Evolutionary conservation across 306 rosid genomes (phyloP), one percentile per base, ranked within the genome.

Genomic region (Glycine tomentella): DNA sequence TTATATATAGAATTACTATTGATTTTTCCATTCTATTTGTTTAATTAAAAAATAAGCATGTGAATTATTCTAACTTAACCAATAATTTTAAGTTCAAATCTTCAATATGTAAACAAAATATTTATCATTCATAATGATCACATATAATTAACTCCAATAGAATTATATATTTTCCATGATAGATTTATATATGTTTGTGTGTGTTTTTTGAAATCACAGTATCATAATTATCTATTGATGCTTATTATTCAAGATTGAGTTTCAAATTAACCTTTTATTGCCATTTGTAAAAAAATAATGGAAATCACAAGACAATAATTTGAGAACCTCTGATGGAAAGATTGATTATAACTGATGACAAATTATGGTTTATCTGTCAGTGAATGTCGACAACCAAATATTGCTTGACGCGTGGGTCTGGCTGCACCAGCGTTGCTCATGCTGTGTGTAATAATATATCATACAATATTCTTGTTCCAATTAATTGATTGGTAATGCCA

Each of bases 241-340:
- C 10, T 38, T 38, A 40, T 65, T 6, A 80, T 72, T 45, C 2
- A 80, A 73, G 67, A 6, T 61, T 16, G 65, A 80, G 78, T 50
- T 72, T 72, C 36, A 51, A 51, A 49, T 45, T 38, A 75, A 75
- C 11, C 4, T 20, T 44, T 0, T 49, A 49, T 5, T 20, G 42
- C 31, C 45, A 62, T 33, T 63, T 34, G 48, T 1, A 33, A 7
- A 46, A 69, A 56, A 74, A 63, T 63, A 69, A 84, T 78, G 34
- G 52, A 49, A 59, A 31, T n/a, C 11, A 10, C n/a, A 50, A 75
- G 69, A 62, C 89, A 77, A 81, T 64, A 74, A 74, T 74, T 63
- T 61, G 65, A 16, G 78, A 84, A 78, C n/a, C 78, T 73, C 6
- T 63, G 71, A 77, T 78, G 85, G 84, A 76, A 7, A 6, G 82